Base-by-base conservation (phyloP, 805 yeast species). In the Yarrowia sp. region DNA sequence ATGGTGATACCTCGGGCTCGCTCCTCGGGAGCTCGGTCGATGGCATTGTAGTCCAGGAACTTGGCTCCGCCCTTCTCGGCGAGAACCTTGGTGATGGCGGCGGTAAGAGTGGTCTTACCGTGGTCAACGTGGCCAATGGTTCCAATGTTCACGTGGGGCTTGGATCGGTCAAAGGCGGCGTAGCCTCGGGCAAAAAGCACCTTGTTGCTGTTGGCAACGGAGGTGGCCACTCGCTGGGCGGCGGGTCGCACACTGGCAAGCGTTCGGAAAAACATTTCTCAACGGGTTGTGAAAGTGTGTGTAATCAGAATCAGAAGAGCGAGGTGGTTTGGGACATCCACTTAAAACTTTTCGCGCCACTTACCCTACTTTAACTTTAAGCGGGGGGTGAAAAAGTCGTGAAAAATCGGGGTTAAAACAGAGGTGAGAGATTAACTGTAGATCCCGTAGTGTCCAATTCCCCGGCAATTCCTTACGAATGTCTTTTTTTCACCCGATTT, bases 1-100 rank as follows among this genome's bases (percentile, higher is more conserved):
- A 94, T 94, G 72, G 99, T 94, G 81, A 94, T 94, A 87, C 99
- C 99, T 85, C 99, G 92, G 69, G 97, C 98, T 84, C 97, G 90
- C 85, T 95, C 98, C 84, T 94, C 98, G 73, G 98, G 98, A 56
- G 98, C 98, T 81, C 91, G 90, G 82, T 94, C 98, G 76, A 94
- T 95, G 70, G 97, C 79, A 66, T 91, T 85, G 79, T 95, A 95
- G 80, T 95, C 98, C 82, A 92, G 84, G 85, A 95, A 94, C 75
- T 82, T 84, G 72, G 98, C 98, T 78, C 96, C 97, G 76, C 97
- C 98, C 75, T 85, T 84, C 74, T 84, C 87, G 64, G 98, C 84
- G 71, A 94, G 85, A 69, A 91, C 93, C 84, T 95, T 94, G 82
- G 98, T 94, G 84, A 94, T 93, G 76, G 98, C 98, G 72, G 98